phyloP scores from a whole-genome alignment of 345 rosid genomes.

The Aquilaria yunnanensis region DNA sequence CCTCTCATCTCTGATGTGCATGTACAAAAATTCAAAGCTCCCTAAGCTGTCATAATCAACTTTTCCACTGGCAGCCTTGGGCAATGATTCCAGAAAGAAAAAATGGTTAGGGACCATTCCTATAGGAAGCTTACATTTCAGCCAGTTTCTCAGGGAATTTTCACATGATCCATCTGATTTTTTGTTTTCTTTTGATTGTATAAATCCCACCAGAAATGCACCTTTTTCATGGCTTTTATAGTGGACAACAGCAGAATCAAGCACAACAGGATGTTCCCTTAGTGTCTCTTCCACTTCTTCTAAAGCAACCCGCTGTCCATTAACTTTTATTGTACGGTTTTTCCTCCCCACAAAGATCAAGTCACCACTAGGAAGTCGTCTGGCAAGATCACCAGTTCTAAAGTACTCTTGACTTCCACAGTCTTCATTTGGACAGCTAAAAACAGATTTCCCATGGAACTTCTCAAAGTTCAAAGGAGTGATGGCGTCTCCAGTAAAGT shows the following conservation, averaged over 20 bases:
- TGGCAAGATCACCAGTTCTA: constrained; percentile 89
- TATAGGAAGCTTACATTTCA: constrained; percentile 55
- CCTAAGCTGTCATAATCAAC: constrained; percentile 61
- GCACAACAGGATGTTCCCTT: constrained; percentile 46
- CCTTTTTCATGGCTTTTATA: constrained; percentile 32
- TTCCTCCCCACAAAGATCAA: constrained; percentile 77
- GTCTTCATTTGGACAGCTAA: constrained; percentile 29
- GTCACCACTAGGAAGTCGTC: constrained; percentile 59
- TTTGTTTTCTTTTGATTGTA: constrained; percentile 38
- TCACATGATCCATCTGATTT: constrained; percentile 27
- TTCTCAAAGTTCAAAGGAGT: constrained; percentile 32
- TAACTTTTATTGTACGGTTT: constrained; percentile 71
- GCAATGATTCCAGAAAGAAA: constrained; percentile 48
- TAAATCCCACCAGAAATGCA: constrained; percentile 47
- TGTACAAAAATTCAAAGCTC: constrained; percentile 19
- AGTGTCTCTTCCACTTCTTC: constrained; percentile 73
- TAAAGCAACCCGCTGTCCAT: constrained; percentile 78
- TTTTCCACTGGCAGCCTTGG: constrained; percentile 76
- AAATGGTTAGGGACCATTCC: constrained; percentile 68
- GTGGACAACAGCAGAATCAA: constrained; percentile 62
- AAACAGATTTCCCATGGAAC: constrained; percentile 36
- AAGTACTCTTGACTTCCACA: constrained; percentile 47
- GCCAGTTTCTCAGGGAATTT: constrained; percentile 52
- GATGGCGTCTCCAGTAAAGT: constrained; percentile 29
- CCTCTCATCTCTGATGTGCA: constrained; percentile 26